Evolutionary conservation across 148 eudicot genomes (phyloP).

Genomic region (Rheum nobile): DNA sequence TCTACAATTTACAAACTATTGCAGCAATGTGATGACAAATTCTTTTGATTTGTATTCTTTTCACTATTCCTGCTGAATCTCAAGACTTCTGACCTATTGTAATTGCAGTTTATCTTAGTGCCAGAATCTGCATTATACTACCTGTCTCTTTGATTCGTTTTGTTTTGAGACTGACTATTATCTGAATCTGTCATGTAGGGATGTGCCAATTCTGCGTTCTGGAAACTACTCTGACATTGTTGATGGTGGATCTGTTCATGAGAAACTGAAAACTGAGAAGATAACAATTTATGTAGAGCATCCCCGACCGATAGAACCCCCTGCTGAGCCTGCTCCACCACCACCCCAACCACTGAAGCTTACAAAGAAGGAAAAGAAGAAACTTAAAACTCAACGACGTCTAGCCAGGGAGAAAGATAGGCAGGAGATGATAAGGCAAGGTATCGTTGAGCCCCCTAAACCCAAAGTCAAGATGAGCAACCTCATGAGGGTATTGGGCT

Average conservation of each 20-base stretch:
- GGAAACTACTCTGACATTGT: constrained; percentile 37
- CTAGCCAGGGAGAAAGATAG: constrained; percentile 69
- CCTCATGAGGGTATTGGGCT: constrained; percentile 86
- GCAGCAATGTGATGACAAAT: neutral
- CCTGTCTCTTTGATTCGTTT: neutral
- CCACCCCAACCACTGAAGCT: constrained; percentile 92
- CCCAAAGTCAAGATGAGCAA: constrained; percentile 96
- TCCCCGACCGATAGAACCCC: constrained; percentile 88
- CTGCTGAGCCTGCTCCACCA: constrained; percentile 81
- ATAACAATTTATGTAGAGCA: constrained; percentile 83
- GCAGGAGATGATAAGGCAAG: constrained; percentile 98
- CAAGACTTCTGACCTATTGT: no score
- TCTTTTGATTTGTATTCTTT: no score
- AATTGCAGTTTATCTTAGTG: no score
- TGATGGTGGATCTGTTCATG: constrained; percentile 34
- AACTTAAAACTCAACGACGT: constrained; percentile 84
- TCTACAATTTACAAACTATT: neutral
- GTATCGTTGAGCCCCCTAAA: constrained; percentile 80
- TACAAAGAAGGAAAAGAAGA: constrained; percentile 91
- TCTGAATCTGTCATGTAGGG: constrained; percentile 33
- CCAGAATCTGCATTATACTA: neutral
- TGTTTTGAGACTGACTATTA: neutral
- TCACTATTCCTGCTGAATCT: no score
- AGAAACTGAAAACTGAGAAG: constrained; percentile 58
- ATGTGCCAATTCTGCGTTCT: constrained; percentile 56